These are phyloP conservation scores for Nakaseomyces kungkrabaensis DNA, from an alignment of 1,139 yeast species.

Conservation along the genomic window DNA sequence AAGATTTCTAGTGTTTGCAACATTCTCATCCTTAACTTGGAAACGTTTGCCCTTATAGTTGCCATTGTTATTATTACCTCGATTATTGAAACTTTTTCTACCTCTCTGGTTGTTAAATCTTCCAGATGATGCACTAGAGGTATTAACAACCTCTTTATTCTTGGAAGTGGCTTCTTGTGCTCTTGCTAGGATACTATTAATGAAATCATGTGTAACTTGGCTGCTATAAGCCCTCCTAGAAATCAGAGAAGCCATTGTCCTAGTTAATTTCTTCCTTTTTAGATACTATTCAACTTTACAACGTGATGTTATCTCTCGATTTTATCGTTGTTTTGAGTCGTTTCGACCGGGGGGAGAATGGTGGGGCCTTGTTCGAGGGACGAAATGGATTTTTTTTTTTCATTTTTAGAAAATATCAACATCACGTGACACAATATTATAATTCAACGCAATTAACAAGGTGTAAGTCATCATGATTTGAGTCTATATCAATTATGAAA, in stretches of 20 bases:
- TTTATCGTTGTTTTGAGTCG: not conserved
- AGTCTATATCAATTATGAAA: too few species aligned
- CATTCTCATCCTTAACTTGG: not conserved
- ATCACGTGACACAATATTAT: too few species aligned
- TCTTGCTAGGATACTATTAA: constrained; percentile 15
- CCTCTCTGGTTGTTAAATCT: constrained; percentile 2
- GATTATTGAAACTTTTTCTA: not conserved
- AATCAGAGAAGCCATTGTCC: not conserved
- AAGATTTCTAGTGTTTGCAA: not conserved
- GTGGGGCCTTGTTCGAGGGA: too few species aligned
- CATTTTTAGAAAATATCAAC: too few species aligned
- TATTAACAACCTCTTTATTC: not conserved
- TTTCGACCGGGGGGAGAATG: not conserved
- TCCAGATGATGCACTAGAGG: not conserved
- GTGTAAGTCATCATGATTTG: too few species aligned
- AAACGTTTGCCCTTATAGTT: not conserved
- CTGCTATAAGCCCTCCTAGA: constrained; percentile 11
- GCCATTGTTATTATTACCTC: not conserved
- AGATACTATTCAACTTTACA: too few species aligned
- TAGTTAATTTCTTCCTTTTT: too few species aligned
- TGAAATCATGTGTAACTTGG: constrained; percentile 19
- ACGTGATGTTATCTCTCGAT: too few species aligned
- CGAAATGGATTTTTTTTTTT: too few species aligned
- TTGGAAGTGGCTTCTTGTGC: constrained; percentile 19
- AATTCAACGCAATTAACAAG: too few species aligned